Percentiles rank a stretch among this genome's conserved stretches.
phyloP scores from a whole-genome alignment of 2,329 filamentous ascomycete species.

The Lecanicillium sp. region DNA sequence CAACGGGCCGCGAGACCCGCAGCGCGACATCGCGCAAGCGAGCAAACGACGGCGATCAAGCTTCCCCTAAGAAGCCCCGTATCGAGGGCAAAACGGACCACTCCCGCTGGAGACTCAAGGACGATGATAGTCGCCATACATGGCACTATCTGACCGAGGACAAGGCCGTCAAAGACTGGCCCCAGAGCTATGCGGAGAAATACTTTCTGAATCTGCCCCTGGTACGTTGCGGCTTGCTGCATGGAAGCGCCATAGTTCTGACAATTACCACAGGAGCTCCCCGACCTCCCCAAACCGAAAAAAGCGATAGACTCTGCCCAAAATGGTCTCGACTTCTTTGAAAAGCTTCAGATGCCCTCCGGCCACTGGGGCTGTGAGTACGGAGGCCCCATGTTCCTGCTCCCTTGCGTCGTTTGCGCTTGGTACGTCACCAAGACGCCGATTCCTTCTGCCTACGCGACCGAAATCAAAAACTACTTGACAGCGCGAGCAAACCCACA shows the following conservation, averaged over 20 bases:
- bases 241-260: background rate
- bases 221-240: slow-evolving; percentile 37
- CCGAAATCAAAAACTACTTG: slow-evolving; percentile 88
- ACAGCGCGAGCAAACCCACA: slow-evolving; percentile 75
- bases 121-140: slow-evolving; percentile 78
- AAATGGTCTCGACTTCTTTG: slow-evolving; percentile 85
- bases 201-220: slow-evolving; percentile 75
- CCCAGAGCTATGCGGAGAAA: slow-evolving; percentile 82
- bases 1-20: slow-evolving; percentile 21
- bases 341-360: slow-evolving; percentile 76
- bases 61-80: slow-evolving; percentile 36
- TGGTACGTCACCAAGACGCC: slow-evolving; percentile 88
- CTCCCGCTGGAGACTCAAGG: slow-evolving; percentile 73
- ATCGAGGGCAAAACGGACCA: slow-evolving; percentile 63
- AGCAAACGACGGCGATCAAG: slow-evolving; percentile 26
- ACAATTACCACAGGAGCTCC: slow-evolving; percentile 52
- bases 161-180: slow-evolving; percentile 66
- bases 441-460: slow-evolving; percentile 70
- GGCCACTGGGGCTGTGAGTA: slow-evolving; percentile 98
- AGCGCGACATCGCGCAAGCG: slow-evolving; percentile 34
- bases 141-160: slow-evolving; percentile 86
- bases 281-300: slow-evolving; percentile 60
- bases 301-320: slow-evolving; percentile 68
- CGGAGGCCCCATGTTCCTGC: slow-evolving; percentile 91
- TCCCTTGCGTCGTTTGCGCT: slow-evolving; percentile 76